These are phyloP conservation scores for Epichloe amarillans DNA, from an alignment of 2,329 filamentous ascomycete genomes.

Conservation along the genomic window DNA sequence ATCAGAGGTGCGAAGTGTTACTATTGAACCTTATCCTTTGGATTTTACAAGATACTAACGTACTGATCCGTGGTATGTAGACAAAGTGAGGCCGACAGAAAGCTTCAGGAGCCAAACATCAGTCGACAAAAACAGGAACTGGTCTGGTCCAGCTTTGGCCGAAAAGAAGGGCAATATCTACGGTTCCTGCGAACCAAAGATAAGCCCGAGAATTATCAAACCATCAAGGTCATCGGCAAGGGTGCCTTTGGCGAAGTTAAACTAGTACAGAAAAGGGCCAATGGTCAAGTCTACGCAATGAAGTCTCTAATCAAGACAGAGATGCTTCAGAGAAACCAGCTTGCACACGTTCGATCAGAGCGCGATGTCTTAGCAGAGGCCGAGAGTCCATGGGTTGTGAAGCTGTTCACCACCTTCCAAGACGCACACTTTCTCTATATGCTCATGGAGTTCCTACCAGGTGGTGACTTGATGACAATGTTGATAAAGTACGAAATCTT, in stretches of 20 bases:
- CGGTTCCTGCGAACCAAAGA: conserved; percentile 91
- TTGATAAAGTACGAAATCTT: conserved; percentile 99
- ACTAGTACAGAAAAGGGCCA: conserved; percentile 88
- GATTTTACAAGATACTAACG: background rate
- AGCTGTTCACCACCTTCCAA: conserved; percentile 96
- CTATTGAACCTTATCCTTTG: background rate
- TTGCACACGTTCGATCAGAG: conserved; percentile 93
- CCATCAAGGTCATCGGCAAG: conserved; percentile 96
- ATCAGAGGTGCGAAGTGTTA: conserved; percentile 44
- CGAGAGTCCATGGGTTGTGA: conserved; percentile 98
- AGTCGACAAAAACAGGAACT: conserved; percentile 59
- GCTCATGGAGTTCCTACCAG: conserved; percentile 97
- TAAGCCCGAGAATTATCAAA: conserved; percentile 86
- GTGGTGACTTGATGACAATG: conserved; percentile 99
- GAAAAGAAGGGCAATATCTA: conserved; percentile 83
- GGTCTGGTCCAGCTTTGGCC: conserved; percentile 67
- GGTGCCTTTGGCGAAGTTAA: conserved; percentile 95
- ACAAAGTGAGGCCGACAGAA: conserved; percentile 82
- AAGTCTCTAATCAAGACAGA: conserved; percentile 98
- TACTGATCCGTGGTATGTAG: conserved; percentile 29
- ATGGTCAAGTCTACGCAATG: conserved; percentile 94
- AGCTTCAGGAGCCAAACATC: conserved; percentile 64
- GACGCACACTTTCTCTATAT: conserved; percentile 94
- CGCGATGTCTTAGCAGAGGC: conserved; percentile 96
- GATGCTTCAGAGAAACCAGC: conserved; percentile 99